Evolutionary conservation across 495 filamentous ascomycete genomes (phyloP).

Genomic region (Penicillium desertorum): DNA sequence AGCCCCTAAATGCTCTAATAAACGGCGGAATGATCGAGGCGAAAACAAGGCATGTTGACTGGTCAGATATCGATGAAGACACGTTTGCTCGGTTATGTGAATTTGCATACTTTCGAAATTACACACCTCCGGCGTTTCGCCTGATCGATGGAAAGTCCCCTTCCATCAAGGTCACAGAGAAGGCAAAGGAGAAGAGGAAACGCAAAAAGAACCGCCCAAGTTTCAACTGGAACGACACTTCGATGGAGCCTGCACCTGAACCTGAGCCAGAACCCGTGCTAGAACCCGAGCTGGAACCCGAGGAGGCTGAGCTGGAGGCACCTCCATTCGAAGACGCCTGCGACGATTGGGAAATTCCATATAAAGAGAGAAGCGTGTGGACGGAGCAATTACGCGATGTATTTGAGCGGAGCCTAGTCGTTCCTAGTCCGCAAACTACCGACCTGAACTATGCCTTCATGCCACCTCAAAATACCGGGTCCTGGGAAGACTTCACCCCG

Average conservation of each 20-base stretch:
- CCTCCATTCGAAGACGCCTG: background rate
- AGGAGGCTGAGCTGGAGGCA: background rate
- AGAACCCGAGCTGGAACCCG: background rate
- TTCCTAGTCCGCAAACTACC: background rate
- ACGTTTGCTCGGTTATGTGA: slow-evolving; percentile 32
- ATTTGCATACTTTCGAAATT: slow-evolving; percentile 28
- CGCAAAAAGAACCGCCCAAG: background rate
- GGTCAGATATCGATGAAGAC: slow-evolving; percentile 23
- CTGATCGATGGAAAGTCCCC: background rate
- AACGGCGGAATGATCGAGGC: too few relatives aligned
- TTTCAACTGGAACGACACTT: background rate
- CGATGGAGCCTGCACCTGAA: background rate
- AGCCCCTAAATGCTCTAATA: too few relatives aligned
- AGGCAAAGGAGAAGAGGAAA: background rate
- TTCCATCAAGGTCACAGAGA: background rate
- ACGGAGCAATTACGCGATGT: slow-evolving; percentile 12
- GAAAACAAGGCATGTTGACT: too few relatives aligned
- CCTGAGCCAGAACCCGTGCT: too few relatives aligned
- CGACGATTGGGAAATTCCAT: slow-evolving; percentile 4
- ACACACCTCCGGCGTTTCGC: slow-evolving; percentile 20
- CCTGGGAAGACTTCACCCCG: slow-evolving; percentile 34
- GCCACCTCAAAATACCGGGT: slow-evolving; percentile 12
- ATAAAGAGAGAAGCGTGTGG: slow-evolving; percentile 19
- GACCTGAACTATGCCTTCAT: slow-evolving; percentile 3
- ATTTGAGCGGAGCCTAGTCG: slow-evolving; percentile 2